phyloP scores from a whole-genome alignment of 257 asterid species.

The Solanum corneliomulleri region DNA sequence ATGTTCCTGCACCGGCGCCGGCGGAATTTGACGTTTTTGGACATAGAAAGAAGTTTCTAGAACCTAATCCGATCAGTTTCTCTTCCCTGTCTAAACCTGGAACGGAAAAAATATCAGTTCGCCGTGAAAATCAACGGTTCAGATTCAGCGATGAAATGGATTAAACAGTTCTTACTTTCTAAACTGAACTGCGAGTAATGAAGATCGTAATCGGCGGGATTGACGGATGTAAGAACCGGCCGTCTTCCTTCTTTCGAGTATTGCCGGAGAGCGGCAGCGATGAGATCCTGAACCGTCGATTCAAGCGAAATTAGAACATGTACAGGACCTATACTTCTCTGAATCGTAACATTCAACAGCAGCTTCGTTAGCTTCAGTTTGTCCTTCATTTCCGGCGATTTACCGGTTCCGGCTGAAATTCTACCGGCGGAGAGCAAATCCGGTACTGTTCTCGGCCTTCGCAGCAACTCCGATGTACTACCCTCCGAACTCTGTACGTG shows the following conservation, averaged over 20 bases:
- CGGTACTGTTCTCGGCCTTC: conserved; percentile 74
- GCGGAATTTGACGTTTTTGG: conserved; percentile 9
- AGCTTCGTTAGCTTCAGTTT: conserved; percentile 50
- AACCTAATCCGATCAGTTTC: conserved; percentile 53
- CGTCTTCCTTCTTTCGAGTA: conserved; percentile 65
- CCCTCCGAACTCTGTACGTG: conserved; percentile 21
- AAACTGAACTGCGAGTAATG: conserved; percentile 91
- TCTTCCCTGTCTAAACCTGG: conserved; percentile 61
- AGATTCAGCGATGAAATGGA: not conserved
- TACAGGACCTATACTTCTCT: conserved; percentile 77
- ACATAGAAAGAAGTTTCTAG: conserved; percentile 71
- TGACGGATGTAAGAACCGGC: conserved; percentile 21
- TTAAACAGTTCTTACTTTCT: conserved; percentile 38
- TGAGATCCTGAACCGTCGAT: conserved; percentile 64
- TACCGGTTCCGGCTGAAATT: not conserved
- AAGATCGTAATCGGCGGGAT: conserved; percentile 46
- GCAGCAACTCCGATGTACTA: conserved; percentile 7
- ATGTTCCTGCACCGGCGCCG: not conserved
- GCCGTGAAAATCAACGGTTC: not conserved
- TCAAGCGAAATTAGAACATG: conserved; percentile 60
- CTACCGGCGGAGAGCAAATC: conserved; percentile 20
- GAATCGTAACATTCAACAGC: conserved; percentile 64
- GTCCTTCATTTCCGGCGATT: not conserved
- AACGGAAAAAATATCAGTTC: not conserved
- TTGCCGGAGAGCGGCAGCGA: conserved; percentile 54